Evolutionary conservation across 2,329 filamentous ascomycete genomes (phyloP).

Genomic region (Monosporascus sp.): DNA sequence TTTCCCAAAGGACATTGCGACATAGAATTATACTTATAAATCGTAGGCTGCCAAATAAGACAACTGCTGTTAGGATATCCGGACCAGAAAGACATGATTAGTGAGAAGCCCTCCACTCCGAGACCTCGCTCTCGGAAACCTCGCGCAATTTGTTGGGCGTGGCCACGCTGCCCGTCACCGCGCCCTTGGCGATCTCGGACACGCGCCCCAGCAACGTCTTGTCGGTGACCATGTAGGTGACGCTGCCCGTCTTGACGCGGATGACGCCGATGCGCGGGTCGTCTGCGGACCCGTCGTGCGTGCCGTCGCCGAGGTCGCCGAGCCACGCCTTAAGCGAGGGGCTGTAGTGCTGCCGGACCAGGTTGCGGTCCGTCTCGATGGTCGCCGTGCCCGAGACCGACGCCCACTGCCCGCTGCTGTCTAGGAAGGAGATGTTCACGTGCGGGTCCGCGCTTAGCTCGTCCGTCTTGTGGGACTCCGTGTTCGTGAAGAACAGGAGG

Average conservation of each 20-base stretch:
- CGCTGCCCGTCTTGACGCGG: slow-evolving; percentile 64
- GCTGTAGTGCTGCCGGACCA: slow-evolving; percentile 71
- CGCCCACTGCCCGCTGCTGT: slow-evolving; percentile 73
- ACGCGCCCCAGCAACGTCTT: slow-evolving; percentile 59
- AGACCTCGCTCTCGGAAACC: slow-evolving; percentile 60
- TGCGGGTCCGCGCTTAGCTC: slow-evolving; percentile 67
- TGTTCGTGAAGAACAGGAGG: slow-evolving; percentile 86
- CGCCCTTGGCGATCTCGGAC: slow-evolving; percentile 69
- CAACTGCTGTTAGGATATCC: too few relatives aligned
- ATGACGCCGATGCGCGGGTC: slow-evolving; percentile 81
- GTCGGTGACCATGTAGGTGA: slow-evolving; percentile 62
- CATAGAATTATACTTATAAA: too few relatives aligned
- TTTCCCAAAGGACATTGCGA: too few relatives aligned
- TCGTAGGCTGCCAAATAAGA: too few relatives aligned
- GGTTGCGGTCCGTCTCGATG: slow-evolving; percentile 62
- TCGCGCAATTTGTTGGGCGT: slow-evolving; percentile 71
- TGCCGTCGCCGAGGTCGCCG: slow-evolving; percentile 76
- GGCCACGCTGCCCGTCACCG: slow-evolving; percentile 65
- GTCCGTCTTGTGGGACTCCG: slow-evolving; percentile 80
- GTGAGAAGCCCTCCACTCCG: slow-evolving; percentile 43
- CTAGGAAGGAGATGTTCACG: slow-evolving; percentile 78
- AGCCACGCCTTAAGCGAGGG: slow-evolving; percentile 74
- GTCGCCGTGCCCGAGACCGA: slow-evolving; percentile 70
- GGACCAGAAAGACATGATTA: too few relatives aligned
- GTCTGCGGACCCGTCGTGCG: slow-evolving; percentile 72